Base-by-base conservation (phyloP, 2,329 filamentous ascomycete species). In the Tolypocladium cylindrosporum region DNA sequence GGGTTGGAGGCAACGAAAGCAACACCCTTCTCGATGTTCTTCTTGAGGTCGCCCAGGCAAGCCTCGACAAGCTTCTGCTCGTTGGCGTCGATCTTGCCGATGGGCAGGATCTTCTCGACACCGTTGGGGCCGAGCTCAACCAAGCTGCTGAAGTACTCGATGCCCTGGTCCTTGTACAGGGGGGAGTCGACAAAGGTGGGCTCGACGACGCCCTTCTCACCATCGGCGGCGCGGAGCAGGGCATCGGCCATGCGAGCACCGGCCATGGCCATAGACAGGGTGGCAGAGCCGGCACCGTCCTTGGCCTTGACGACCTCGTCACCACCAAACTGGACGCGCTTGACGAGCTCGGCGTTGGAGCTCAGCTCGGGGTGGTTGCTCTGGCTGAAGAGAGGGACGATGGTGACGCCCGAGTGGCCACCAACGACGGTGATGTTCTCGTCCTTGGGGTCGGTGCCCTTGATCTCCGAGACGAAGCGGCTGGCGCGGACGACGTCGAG, bases 281-380 rank as follows among this genome's bases (percentile, higher is more conserved):
- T 97, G 74, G 93, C 93, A 67, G 91, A 97, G 69, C 93, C 93
- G 71, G 92, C 91, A 77, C 93, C 94, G 74, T 93, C 92, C 89
- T 97, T 97, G 78, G 93, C 94, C 86, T 97, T 85, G 80, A 97
- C 93, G 67, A 97, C 93, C 87, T 97, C 93, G 75, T 97, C 93
- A 83, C 93, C 93, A 77, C 94, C 93, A 75, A 97, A 97, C 82
- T 97, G 93, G 71, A 97, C 94, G 75, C 94, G 92, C 77, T 92
- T 86, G 78, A 97, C 81, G 70, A 97, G 90, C 62, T 83, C 82
- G 71, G 85, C 80, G 76, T 91, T 81, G 75, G 90, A 88, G 69
- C 84, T 80, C 69, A 97, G 90, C 71, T 90, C 85, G 69, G 87
- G 81, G 85, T 96, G 89, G 77, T 81, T 88, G 76, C 89, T 91